Base-by-base conservation (phyloP, 306 rosid species). In the Cicer judaicum region DNA sequence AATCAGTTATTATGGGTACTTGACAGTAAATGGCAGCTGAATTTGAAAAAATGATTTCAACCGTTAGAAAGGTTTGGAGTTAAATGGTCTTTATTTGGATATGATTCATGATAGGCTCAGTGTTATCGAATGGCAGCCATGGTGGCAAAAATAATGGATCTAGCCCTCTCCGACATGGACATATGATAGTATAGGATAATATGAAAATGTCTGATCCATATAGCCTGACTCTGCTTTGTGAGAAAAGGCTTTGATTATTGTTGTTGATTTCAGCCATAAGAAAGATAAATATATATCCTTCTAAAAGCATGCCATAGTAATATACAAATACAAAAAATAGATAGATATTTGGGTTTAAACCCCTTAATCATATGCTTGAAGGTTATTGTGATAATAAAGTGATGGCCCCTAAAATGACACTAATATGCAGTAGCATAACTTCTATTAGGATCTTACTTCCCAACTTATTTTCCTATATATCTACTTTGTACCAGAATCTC, bases 361-460 rank as follows among this genome's bases (percentile, higher is more conserved):
- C 55, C 61, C 50, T 54, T 16, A 43, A 75, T 16, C 60, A 76
- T 56, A 56, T 34, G 21, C 49, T 44, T 15, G 62, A 36, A 77
- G 29, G 34, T 57, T 40, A 78, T 61, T 39, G 46, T 7, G 29
- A 60, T 34, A 54, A 60, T 34, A 54, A 64, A 64, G 63, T 79
- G 43, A 64, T 34, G 8, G 5, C 6, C 66, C 73, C 66, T 68
- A 36, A 62, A 46, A 79, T n/a, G 70, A 55, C 15, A 66, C 38
- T 36, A 50, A 12, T 39, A 65, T n/a, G 12, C 9, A 67, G 56
- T 29, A 43, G 29, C 75, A 21, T 64, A 43, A 73, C 54, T 64
- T 18, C 62, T 54, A 44, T 40, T 39, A 40, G 14, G n/a, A 61
- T 5, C 34, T 40, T 29, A 29, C 40, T 29, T 70, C 49, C 57